Percentiles rank a stretch among this genome's conserved stretches.
phyloP scores from a whole-genome alignment of 169 alveolate genomes.

The Prorocentrum cordatum region DNA sequence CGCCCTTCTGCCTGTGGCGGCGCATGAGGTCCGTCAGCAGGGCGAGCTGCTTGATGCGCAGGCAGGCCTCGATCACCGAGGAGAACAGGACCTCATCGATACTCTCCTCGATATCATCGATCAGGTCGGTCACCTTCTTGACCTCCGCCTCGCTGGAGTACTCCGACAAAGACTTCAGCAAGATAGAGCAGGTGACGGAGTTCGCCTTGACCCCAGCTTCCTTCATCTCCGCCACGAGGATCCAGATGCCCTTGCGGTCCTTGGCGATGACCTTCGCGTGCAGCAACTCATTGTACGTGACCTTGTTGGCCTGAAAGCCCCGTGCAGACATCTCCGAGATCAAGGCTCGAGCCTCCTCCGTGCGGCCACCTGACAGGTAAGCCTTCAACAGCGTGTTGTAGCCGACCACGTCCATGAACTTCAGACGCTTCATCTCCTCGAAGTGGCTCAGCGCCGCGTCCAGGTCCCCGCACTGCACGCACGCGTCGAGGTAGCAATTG shows the following conservation, averaged over 20 bases:
- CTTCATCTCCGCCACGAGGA: slow-evolving; percentile 44
- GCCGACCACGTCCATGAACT: slow-evolving; percentile 61
- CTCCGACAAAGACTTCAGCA: slow-evolving; percentile 38
- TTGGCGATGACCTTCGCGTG: slow-evolving; percentile 39
- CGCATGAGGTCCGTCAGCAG: slow-evolving; percentile 7
- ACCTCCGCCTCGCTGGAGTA: slow-evolving; percentile 26
- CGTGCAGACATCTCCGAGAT: slow-evolving; percentile 32
- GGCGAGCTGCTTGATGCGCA: slow-evolving; percentile 32
- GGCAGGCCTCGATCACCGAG: slow-evolving; percentile 45
- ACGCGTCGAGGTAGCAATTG: slow-evolving; percentile 39
- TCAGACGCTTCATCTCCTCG: slow-evolving; percentile 65
- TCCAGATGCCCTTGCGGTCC: slow-evolving; percentile 52
- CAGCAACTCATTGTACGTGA: slow-evolving; percentile 65
- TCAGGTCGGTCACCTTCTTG: slow-evolving; percentile 7
- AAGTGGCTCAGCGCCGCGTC: slow-evolving; percentile 19
- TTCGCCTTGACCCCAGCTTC: slow-evolving; percentile 56
- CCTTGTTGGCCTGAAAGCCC: slow-evolving; percentile 61
- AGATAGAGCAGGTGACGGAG: slow-evolving; percentile 56
- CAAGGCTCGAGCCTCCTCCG: slow-evolving; percentile 31
- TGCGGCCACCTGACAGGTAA: slow-evolving; percentile 24
- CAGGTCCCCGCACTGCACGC: slow-evolving; percentile 41
- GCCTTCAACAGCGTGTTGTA: slow-evolving; percentile 60
- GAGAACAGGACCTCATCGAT: slow-evolving; percentile 66
- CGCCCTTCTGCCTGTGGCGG: slow-evolving; percentile 22
- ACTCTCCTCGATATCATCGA: slow-evolving; percentile 33